Percentiles rank a stretch among this genome's conserved stretches.
phyloP scores from a whole-genome alignment of 768 basidiomycete species.

The Russula sp. region DNA sequence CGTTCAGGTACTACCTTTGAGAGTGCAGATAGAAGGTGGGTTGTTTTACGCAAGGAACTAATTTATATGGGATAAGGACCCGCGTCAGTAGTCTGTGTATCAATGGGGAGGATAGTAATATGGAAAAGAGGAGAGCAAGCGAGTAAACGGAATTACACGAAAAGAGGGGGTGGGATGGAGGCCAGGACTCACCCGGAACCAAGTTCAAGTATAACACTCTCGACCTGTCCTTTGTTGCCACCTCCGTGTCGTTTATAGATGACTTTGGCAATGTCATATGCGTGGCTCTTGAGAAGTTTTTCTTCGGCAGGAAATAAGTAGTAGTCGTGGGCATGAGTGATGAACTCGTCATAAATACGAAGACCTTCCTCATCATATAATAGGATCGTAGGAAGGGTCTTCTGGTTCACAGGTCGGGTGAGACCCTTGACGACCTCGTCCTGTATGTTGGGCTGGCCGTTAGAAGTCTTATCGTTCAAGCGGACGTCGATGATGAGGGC shows the following conservation, averaged over 20 bases:
- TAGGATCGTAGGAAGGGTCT: constrained; percentile 71
- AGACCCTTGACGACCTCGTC: constrained; percentile 52
- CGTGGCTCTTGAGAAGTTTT: constrained; percentile 67
- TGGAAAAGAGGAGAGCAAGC: neutral
- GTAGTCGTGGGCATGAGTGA: constrained; percentile 73
- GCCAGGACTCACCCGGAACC: constrained; percentile 76
- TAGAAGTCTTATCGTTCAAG: constrained; percentile 31
- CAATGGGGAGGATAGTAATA: neutral
- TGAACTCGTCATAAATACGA: constrained; percentile 80
- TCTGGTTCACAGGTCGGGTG: constrained; percentile 45
- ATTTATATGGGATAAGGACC: neutral
- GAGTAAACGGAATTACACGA: neutral
- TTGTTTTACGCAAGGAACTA: constrained; percentile 86
- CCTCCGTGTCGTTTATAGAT: constrained; percentile 49
- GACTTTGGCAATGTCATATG: constrained; percentile 63
- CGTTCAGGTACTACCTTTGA: constrained; percentile 45
- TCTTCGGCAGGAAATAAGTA: constrained; percentile 90
- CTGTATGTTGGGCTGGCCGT: constrained; percentile 32
- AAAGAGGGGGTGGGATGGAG: neutral
- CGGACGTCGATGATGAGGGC: constrained; percentile 48
- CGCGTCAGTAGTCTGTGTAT: neutral
- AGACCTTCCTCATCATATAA: constrained; percentile 86
- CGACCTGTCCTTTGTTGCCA: constrained; percentile 27
- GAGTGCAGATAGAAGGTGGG: constrained; percentile 69
- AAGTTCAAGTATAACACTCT: constrained; percentile 76